Evolutionary conservation across 73 alveolate genomes (phyloP).

Genomic region (Loxodes magnus): DNA sequence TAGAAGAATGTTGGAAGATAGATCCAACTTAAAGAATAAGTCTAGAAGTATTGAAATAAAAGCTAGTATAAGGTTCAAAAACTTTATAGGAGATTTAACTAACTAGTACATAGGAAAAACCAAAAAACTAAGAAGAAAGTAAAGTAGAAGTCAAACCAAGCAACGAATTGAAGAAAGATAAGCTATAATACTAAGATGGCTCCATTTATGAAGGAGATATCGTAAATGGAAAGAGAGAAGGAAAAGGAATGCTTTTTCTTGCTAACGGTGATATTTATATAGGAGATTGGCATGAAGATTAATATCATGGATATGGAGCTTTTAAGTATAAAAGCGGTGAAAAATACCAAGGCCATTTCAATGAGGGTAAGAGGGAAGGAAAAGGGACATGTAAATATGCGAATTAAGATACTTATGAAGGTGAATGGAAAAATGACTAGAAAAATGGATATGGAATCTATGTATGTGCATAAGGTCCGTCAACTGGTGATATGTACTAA

Average conservation of each 20-base stretch:
- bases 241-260: background rate
- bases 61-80: too few species aligned
- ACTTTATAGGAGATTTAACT: too few species aligned
- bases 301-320: background rate
- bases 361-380: conserved; percentile 34
- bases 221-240: background rate
- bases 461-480: conserved; percentile 19
- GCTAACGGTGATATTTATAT: background rate
- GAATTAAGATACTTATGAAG: conserved; percentile 66
- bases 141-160: too few species aligned
- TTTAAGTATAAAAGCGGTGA: too few species aligned
- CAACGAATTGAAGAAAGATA: too few species aligned
- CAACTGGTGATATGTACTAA: background rate
- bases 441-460: conserved; percentile 60
- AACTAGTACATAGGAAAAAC: too few species aligned
- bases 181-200: too few species aligned
- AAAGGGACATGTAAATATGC: conserved; percentile 36
- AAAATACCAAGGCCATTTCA: background rate
- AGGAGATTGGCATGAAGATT: background rate
- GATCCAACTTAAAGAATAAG: too few species aligned
- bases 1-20: too few species aligned
- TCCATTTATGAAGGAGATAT: background rate
- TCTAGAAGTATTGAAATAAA: too few species aligned
- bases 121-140: too few species aligned
- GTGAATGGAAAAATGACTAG: conserved; percentile 45